phyloP scores from a whole-genome alignment of 208 protist genomes.

The Trichomonas gallinae region DNA sequence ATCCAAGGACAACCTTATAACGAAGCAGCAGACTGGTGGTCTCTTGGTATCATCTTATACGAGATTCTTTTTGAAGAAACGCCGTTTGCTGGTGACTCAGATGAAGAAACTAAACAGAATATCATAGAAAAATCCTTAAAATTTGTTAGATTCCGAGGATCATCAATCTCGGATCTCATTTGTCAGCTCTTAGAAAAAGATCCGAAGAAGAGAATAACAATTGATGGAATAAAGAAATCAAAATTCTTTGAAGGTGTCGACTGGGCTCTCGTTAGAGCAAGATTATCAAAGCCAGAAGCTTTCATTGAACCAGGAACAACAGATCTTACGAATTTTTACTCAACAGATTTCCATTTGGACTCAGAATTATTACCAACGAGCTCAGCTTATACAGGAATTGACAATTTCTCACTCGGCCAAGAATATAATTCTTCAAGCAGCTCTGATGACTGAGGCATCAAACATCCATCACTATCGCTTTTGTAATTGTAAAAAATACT shows the following conservation, averaged over 20 bases:
- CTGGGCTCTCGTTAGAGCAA: background rate
- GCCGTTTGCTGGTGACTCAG: slow-evolving; percentile 52
- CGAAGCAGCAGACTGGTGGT: slow-evolving; percentile 61
- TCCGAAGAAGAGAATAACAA: slow-evolving; percentile 29
- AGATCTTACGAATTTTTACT: background rate
- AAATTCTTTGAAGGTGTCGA: background rate
- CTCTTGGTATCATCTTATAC: slow-evolving; percentile 55
- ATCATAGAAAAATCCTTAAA: slow-evolving; percentile 40
- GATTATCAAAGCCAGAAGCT: background rate
- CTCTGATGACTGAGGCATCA: too few species aligned
- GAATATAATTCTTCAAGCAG: background rate
- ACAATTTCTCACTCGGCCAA: background rate
- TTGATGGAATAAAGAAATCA: background rate
- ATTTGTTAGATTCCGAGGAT: slow-evolving; percentile 40
- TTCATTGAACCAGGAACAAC: background rate
- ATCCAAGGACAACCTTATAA: slow-evolving; percentile 47
- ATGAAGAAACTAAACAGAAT: slow-evolving; percentile 47
- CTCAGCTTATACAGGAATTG: background rate
- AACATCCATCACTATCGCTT: too few species aligned
- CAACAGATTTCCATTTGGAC: background rate
- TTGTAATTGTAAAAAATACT: too few species aligned
- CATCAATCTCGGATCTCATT: slow-evolving; percentile 36
- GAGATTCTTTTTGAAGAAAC: slow-evolving; percentile 58
- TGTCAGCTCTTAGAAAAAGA: slow-evolving; percentile 32
- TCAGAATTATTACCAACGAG: background rate